phyloP scores from a whole-genome alignment of 768 basidiomycete genomes.

The Mycena rosella region DNA sequence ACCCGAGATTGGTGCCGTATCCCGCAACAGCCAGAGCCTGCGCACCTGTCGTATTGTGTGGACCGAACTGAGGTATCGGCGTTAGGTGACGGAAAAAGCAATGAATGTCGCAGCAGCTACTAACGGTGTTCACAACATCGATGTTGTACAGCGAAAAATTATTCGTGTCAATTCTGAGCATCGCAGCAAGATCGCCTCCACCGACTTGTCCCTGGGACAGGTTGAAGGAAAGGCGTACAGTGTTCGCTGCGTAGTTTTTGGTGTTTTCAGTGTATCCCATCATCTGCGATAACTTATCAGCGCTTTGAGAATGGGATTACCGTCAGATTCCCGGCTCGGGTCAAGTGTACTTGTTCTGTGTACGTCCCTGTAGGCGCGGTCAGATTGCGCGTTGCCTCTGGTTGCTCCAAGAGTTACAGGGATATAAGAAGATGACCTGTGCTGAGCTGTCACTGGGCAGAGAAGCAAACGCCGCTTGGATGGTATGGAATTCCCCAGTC shows the following conservation, averaged over 20 bases:
- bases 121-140: constrained; percentile 46
- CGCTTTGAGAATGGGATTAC: neutral
- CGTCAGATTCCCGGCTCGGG: constrained; percentile 23
- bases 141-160: constrained; percentile 47
- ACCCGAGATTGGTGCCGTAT: constrained; percentile 43
- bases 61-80: constrained; percentile 34
- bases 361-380: constrained; percentile 17
- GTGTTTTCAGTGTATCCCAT: constrained; percentile 17
- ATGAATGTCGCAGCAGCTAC: neutral
- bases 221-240: constrained; percentile 4
- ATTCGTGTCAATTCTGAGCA: constrained; percentile 44
- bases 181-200: constrained; percentile 36
- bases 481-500: constrained; percentile 14
- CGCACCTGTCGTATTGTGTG: constrained; percentile 5
- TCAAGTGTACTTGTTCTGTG: constrained; percentile 21
- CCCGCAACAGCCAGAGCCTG: constrained; percentile 45
- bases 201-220: constrained; percentile 16
- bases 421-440: constrained; percentile 13
- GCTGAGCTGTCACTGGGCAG: constrained; percentile 16
- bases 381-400: neutral
- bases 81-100: neutral
- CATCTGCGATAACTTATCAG: constrained; percentile 22
- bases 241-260: constrained; percentile 3
- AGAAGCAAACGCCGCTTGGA: constrained; percentile 14
- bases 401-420: constrained; percentile 10